phyloP scores from a whole-genome alignment of 2,329 filamentous ascomycete genomes.

The Byssochlamys sp. region DNA sequence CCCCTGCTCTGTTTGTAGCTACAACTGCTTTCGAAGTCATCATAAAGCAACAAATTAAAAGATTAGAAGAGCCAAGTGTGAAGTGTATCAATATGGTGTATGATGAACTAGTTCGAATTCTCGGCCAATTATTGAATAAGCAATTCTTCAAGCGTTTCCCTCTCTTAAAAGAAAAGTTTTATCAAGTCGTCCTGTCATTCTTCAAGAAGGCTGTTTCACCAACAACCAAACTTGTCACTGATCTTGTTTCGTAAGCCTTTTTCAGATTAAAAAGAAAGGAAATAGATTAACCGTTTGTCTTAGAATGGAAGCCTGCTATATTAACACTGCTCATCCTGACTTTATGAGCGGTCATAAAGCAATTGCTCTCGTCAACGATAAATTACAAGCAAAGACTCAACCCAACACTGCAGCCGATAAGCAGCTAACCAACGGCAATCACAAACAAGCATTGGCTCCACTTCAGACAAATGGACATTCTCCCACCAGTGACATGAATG shows the following conservation, averaged over 20 bases:
- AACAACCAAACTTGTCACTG: conserved; percentile 89
- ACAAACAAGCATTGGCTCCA: too few relatives aligned
- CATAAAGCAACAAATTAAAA: conserved; percentile 96
- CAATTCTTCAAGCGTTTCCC: conserved; percentile 86
- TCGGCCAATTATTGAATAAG: conserved; percentile 81
- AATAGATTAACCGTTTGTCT: too few relatives aligned
- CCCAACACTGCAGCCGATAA: too few relatives aligned
- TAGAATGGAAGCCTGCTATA: conserved; percentile 95
- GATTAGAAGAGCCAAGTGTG: conserved; percentile 86
- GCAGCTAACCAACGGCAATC: conserved; percentile 67
- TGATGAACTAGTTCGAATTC: conserved; percentile 90
- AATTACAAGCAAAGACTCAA: too few relatives aligned
- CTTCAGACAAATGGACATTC: too few relatives aligned
- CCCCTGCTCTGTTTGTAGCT: conserved; percentile 89
- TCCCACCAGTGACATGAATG: too few relatives aligned
- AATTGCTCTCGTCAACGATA: conserved; percentile 97
- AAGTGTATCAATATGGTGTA: conserved; percentile 97
- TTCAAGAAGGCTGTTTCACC: conserved; percentile 98
- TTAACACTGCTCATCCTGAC: conserved; percentile 96
- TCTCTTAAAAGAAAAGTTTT: conserved; percentile 91
- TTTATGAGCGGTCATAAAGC: conserved; percentile 94
- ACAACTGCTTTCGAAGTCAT: conserved; percentile 96
- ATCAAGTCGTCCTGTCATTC: conserved; percentile 80
- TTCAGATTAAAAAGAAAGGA: too few relatives aligned
- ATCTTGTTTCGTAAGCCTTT: conserved; percentile 83